phyloP scores from a whole-genome alignment of 2,329 filamentous ascomycete species.

The Cladobotryum protrusum region DNA sequence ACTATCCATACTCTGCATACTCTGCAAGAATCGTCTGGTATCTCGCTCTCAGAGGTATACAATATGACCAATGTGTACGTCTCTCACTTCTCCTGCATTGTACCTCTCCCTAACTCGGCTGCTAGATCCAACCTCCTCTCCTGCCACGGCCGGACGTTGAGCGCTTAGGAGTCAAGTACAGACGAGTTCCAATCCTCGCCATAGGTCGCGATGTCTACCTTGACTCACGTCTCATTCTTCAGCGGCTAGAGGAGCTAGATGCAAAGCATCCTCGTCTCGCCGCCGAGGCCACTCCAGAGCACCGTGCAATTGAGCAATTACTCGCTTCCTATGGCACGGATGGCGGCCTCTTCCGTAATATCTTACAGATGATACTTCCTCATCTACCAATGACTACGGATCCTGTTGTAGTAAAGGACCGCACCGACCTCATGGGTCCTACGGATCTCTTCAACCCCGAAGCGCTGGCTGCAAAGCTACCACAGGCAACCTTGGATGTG shows the following conservation, averaged over 20 bases:
- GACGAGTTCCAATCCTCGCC: slow-evolving; percentile 61
- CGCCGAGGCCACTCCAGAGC: slow-evolving; percentile 27
- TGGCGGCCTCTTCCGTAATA: slow-evolving; percentile 47
- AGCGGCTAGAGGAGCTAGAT: slow-evolving; percentile 53
- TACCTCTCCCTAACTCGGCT: neutral
- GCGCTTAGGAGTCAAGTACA: slow-evolving; percentile 55
- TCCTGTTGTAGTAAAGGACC: slow-evolving; percentile 53
- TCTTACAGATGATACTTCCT: slow-evolving; percentile 48
- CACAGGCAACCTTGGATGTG: slow-evolving; percentile 51
- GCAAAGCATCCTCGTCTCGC: slow-evolving; percentile 34
- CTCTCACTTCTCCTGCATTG: neutral
- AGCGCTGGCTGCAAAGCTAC: slow-evolving; percentile 26
- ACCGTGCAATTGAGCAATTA: slow-evolving; percentile 45
- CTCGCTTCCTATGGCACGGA: slow-evolving; percentile 51
- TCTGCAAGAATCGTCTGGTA: slow-evolving; percentile 53
- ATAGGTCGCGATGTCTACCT: slow-evolving; percentile 62
- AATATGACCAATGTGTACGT: slow-evolving; percentile 60
- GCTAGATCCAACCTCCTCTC: slow-evolving; percentile 55
- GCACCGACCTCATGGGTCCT: slow-evolving; percentile 31
- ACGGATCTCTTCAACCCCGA: slow-evolving; percentile 16
- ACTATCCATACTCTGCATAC: slow-evolving; percentile 6
- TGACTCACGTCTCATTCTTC: slow-evolving; percentile 62
- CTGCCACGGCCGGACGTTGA: slow-evolving; percentile 60
- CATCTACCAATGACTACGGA: slow-evolving; percentile 48
- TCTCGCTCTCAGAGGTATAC: slow-evolving; percentile 56